Base-by-base conservation (phyloP, 805 yeast species). In the Debaryomyces maramus region DNA sequence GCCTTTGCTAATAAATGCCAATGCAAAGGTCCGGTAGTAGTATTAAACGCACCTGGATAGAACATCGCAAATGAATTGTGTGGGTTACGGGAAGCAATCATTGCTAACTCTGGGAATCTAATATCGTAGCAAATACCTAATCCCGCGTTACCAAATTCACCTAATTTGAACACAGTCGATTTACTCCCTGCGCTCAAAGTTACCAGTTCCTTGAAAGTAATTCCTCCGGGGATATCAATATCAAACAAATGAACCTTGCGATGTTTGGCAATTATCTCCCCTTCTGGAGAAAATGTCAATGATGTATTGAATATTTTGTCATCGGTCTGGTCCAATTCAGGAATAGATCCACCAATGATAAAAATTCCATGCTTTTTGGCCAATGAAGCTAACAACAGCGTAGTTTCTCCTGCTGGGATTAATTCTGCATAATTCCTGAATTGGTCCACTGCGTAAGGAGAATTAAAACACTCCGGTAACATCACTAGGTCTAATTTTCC, bases 401-500 rank as follows among this genome's bases (percentile, higher is more conserved):
- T 81, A 4, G 81, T 73, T 44, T 80, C 82, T 5, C 95, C 95
- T 1, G 67, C 60, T 5, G 96, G 95, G 31, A 93, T 85, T n/a
- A 61, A 51, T 61, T 93, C 99, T 3, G 96, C 90, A 58, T 93
- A 91, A 43, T 87, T 81, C 5, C 85, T 78, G 63, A 93, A 93
- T 46, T 90, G 84, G 43, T 78, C 78, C 20, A 88, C 96, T 0
- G 95, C 80, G 58, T 93, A 93, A 3, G 98, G 98, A 1, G 97
- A 87, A 61, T 91, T 93, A 77, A 90, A 91, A 67, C 97, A 89
- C 66, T 93, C 98, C 6, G 99, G 99, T 22, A 93, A 69, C 48
- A 93, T 88, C 8, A 93, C 77, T 30, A 91, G 69, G 52, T 90
- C 85, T 30, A 83, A 45, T 38, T 53, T 55, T 2, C 67, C 70